These are phyloP conservation scores for Hypholoma sublateritium DNA, from an alignment of 768 basidiomycete species.

Conservation along the genomic window DNA sequence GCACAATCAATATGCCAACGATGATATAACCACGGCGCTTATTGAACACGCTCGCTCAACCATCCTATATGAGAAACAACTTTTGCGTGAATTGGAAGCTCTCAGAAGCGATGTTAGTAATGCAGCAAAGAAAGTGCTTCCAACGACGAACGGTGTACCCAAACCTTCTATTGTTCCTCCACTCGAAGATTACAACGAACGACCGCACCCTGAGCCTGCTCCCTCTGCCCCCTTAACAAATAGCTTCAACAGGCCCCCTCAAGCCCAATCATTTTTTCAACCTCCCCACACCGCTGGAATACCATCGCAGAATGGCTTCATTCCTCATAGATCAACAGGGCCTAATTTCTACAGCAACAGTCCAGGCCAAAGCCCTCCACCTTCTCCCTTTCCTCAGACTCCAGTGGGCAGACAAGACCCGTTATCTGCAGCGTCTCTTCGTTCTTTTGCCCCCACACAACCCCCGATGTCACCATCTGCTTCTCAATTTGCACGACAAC, in stretches of 20 bases:
- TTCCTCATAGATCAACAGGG: conserved; percentile 24
- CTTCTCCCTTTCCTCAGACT: conserved; percentile 23
- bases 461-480: conserved; percentile 19
- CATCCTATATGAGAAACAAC: conserved; percentile 89
- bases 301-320: conserved; percentile 23
- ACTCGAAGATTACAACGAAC: conserved; percentile 57
- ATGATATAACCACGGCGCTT: conserved; percentile 86
- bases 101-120: conserved; percentile 73
- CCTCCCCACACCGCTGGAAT: conserved; percentile 37
- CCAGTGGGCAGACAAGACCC: conserved; percentile 24
- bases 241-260: conserved; percentile 28
- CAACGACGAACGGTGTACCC: conserved; percentile 49
- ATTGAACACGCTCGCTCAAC: conserved; percentile 92
- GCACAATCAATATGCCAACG: conserved; percentile 85
- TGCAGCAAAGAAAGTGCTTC: conserved; percentile 60
- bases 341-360: conserved; percentile 11
- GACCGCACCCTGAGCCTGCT: conserved; percentile 27
- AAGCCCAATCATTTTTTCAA: conserved; percentile 21
- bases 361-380: conserved; percentile 17
- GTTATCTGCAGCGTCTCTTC: conserved; percentile 27
- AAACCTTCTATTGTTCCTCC: conserved; percentile 63
- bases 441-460: conserved; percentile 20
- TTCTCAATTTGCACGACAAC: conserved; percentile 17
- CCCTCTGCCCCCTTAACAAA: conserved; percentile 32
- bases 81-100: conserved; percentile 84